Base-by-base conservation (phyloP, 2,329 filamentous ascomycete species). In the Rutstroemia sydowiana region DNA sequence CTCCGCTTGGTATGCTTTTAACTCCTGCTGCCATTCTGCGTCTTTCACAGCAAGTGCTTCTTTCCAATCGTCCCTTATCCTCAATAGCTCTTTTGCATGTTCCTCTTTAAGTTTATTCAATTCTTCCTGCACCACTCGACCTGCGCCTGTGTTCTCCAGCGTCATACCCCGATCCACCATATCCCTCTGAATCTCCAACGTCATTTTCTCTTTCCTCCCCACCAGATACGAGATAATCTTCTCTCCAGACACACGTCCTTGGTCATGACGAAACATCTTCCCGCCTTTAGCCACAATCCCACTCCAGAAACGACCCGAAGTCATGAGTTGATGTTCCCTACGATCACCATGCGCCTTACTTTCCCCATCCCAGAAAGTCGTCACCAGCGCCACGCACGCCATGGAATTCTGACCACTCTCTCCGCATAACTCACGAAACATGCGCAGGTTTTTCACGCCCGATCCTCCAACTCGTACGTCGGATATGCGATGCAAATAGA, bases 31-130 rank as follows among this genome's bases (percentile, higher is more conserved):
- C 23, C 23, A 26, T 26, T 26, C 23, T 8, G 23, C 23, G 8
- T 26, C 23, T 26, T 26, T 26, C 23, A 26, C 23, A 26, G 23
- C 4, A 4, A 26, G 8, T 26, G 23, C 23, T 4, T 26, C 23
- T 26, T 4, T 26, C 23, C 23, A 26, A 8, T 26, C 23, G 8
- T 26, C 23, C 23, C 23, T 4, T 4, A 26, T 26, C 8, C 8
- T 26, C 8, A 26, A 26, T 8, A 26, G 8, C 23, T 26, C 23
- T 8, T 26, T 26, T 8, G 23, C 23, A 8, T 26, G 23, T 26
- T 88, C 89, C 67, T 96, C 91, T 53, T 95, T 90, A 65, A 98
- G 98, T 21, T 95, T 95, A 63, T 98, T 95, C 36, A 98, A 79
- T 68, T 98, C 93, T 16, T 26, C 23, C 23, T 26, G 23, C 8